Evolutionary conservation across 2,329 filamentous ascomycete species (phyloP).

Genomic region (Arthrobotrys sphaeroides): DNA sequence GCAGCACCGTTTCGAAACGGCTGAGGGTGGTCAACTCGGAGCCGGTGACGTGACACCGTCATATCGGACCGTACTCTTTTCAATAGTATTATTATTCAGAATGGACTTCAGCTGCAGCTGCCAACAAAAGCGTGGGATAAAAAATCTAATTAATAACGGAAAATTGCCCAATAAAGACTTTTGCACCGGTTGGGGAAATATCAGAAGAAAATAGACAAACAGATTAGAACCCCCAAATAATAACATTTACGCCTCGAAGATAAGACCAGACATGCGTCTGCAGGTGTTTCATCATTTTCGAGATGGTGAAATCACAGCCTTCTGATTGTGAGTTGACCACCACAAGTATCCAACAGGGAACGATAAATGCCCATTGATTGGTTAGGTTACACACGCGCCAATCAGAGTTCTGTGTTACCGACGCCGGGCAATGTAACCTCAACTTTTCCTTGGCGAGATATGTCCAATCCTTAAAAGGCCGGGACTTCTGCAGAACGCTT

Average conservation of each 20-base stretch:
- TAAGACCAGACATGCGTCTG: not conserved
- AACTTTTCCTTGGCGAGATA: not conserved
- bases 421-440: not conserved
- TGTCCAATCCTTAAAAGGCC: too few species aligned
- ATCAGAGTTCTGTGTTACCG: slow-evolving; percentile 1
- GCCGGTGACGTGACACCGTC: not conserved
- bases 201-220: too few species aligned
- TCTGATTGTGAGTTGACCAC: not conserved
- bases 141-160: too few species aligned
- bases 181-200: too few species aligned
- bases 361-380: not conserved
- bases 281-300: not conserved
- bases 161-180: too few species aligned
- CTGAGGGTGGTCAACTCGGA: not conserved
- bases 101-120: too few species aligned
- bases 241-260: too few species aligned
- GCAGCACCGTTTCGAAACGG: not conserved
- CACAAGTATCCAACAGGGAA: not conserved
- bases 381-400: not conserved
- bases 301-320: not conserved
- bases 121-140: too few species aligned
- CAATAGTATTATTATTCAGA: too few species aligned
- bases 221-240: too few species aligned
- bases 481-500: too few species aligned
- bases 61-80: too few species aligned